Conservation (phyloP, 177 flowering plant genomes). For the Vitis hybrid region DNA sequence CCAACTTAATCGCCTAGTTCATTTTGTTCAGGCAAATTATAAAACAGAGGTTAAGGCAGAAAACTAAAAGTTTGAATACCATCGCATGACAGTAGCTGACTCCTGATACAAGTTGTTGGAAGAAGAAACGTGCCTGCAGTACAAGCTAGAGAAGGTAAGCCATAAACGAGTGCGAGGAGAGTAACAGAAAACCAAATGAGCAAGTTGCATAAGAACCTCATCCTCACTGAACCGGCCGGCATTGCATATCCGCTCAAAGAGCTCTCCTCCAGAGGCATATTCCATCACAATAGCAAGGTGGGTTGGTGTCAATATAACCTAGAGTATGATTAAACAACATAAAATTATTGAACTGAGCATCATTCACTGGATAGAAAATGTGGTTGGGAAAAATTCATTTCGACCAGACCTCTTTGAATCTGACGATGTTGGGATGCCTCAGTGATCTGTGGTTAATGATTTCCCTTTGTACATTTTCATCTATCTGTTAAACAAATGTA, state of each 20-base stretch:
- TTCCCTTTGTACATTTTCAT: constrained; percentile 87
- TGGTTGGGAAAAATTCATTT: too few relatives aligned
- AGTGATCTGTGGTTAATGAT: constrained; percentile 85
- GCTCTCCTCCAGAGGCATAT: constrained; percentile 96
- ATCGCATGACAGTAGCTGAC: constrained; percentile 91
- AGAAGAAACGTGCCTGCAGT: constrained; percentile 90
- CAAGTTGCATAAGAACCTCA: constrained; percentile 52
- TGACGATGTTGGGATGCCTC: constrained; percentile 88
- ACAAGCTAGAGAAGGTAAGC: constrained; percentile 1
- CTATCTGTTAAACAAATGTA: constrained; percentile 52
- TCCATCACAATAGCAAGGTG: constrained; percentile 97
- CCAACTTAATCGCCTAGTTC: constrained; percentile 8
- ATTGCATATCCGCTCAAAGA: constrained; percentile 90
- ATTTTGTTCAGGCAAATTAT: neutral
- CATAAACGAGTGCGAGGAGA: neutral
- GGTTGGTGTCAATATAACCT: constrained; percentile 91
- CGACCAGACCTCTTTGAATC: constrained; percentile 78
- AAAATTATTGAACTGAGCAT: constrained; percentile 6
- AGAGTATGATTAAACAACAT: constrained; percentile 6
- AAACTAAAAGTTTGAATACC: constrained; percentile 40
- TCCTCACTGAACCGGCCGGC: constrained; percentile 93
- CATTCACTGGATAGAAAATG: neutral
- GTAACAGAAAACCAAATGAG: constrained; percentile 8
- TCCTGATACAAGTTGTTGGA: constrained; percentile 94
- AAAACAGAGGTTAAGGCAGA: constrained; percentile 1